A percentile compares a stretch with the other conserved stretches of the same genome.
Conservation (phyloP, 1,284 basidiomycete species). For the Sparassis latifolia region DNA sequence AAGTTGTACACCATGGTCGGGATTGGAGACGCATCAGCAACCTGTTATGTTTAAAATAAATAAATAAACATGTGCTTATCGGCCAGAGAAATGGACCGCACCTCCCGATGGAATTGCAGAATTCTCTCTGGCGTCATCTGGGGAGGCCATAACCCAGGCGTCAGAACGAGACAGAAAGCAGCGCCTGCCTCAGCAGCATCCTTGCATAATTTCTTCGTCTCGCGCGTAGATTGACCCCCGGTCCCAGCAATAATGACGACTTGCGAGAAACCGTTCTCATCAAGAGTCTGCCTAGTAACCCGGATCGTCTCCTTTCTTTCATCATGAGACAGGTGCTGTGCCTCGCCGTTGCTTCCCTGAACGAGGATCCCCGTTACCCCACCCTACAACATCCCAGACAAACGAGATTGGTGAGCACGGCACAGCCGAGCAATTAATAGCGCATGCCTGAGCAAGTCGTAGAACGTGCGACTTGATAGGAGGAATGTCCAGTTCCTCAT, state of each 20-base stretch:
- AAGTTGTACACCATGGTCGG: conserved; percentile 93
- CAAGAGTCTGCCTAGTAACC: conserved; percentile 67
- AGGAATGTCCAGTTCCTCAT: conserved; percentile 59
- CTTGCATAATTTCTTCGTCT: conserved; percentile 73
- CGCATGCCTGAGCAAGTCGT: conserved; percentile 49
- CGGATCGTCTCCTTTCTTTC: conserved; percentile 64
- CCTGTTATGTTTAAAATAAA: conserved; percentile 31
- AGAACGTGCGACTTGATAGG: conserved; percentile 58
- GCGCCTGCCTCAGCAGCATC: conserved; percentile 83
- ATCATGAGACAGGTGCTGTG: conserved; percentile 67
- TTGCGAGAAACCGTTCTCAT: conserved; percentile 63
- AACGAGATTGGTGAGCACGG: not conserved
- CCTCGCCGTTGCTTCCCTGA: conserved; percentile 75
- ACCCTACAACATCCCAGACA: conserved; percentile 32
- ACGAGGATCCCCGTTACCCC: conserved; percentile 71
- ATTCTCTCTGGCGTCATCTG: conserved; percentile 59
- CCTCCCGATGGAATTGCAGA: conserved; percentile 58
- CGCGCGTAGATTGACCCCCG: conserved; percentile 74
- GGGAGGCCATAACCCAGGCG: conserved; percentile 61
- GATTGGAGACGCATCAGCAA: conserved; percentile 77
- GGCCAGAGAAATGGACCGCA: conserved; percentile 13
- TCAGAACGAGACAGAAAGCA: conserved; percentile 69
- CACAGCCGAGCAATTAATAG: no score
- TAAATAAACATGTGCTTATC: no score
- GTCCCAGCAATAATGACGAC: conserved; percentile 81